Evolutionary conservation across 768 basidiomycete species (phyloP).

Genomic region (Termitomyces eurrhizus): DNA sequence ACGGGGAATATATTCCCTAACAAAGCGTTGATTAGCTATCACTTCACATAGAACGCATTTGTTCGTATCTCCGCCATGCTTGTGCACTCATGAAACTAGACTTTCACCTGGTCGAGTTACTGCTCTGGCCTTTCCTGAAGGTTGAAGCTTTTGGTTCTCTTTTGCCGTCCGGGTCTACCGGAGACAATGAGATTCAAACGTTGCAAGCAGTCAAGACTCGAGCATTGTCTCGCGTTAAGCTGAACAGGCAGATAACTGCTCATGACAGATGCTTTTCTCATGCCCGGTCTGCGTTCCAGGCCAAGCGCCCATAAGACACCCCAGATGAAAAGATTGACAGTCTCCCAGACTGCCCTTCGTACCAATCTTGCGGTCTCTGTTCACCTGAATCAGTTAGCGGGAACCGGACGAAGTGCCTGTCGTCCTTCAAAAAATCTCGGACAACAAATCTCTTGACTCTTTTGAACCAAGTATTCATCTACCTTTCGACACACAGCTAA

Average conservation of each 20-base stretch:
- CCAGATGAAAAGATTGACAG: not conserved
- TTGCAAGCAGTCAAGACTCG: not conserved
- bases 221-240: not conserved
- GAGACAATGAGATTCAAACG: not conserved
- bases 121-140: not conserved
- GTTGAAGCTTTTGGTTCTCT: not conserved
- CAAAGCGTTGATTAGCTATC: not conserved
- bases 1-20: not conserved
- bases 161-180: not conserved
- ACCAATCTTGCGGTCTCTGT: not conserved
- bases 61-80: not conserved
- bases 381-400: not conserved
- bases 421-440: not conserved
- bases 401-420: not conserved
- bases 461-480: not conserved
- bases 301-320: not conserved
- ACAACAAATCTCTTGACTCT: not conserved
- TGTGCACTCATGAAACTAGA: not conserved
- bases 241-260: not conserved
- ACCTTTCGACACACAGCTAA: not conserved
- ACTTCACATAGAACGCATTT: not conserved
- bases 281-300: not conserved
- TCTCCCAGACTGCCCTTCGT: not conserved
- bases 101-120: not conserved
- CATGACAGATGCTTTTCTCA: not conserved